Conservation (phyloP, 148 eudicot genomes). For the Agrostemma githago region DNA sequence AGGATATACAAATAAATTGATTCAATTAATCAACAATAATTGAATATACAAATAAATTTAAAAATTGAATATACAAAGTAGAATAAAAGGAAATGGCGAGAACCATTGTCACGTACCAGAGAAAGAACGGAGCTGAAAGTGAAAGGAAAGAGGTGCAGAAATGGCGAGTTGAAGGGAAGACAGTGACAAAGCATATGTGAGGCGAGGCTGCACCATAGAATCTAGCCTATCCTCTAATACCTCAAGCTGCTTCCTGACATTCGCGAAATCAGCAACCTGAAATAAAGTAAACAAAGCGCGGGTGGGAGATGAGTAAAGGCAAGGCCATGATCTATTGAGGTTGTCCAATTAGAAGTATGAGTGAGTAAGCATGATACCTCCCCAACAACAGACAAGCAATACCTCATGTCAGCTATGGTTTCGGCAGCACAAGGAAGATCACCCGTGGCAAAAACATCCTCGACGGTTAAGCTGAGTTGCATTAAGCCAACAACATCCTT, state of each 20-base stretch:
- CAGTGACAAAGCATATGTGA: conserved; percentile 79
- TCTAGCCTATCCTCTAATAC: conserved; percentile 95
- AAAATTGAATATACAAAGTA: no score
- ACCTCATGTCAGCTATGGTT: conserved; percentile 96
- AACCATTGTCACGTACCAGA: no score
- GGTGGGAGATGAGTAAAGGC: no score
- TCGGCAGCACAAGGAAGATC: conserved; percentile 97
- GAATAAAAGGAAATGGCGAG: no score
- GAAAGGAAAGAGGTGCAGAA: no score
- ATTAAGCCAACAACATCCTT: conserved; percentile 97
- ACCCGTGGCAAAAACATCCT: conserved; percentile 96
- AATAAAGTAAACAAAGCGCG: background rate
- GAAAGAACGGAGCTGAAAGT: no score
- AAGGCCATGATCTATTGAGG: background rate
- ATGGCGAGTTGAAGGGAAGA: no score
- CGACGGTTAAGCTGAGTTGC: conserved; percentile 90
- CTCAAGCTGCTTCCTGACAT: conserved; percentile 90
- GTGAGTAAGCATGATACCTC: conserved; percentile 45
- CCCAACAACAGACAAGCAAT: conserved; percentile 91
- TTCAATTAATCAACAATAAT: no score
- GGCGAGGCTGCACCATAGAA: conserved; percentile 91
- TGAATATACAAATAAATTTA: no score
- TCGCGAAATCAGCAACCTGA: conserved; percentile 98
- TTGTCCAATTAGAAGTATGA: background rate
- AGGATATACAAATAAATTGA: no score